Evolutionary conservation across 495 filamentous ascomycete species (phyloP).

Genomic region (Extremus antarcticus): DNA sequence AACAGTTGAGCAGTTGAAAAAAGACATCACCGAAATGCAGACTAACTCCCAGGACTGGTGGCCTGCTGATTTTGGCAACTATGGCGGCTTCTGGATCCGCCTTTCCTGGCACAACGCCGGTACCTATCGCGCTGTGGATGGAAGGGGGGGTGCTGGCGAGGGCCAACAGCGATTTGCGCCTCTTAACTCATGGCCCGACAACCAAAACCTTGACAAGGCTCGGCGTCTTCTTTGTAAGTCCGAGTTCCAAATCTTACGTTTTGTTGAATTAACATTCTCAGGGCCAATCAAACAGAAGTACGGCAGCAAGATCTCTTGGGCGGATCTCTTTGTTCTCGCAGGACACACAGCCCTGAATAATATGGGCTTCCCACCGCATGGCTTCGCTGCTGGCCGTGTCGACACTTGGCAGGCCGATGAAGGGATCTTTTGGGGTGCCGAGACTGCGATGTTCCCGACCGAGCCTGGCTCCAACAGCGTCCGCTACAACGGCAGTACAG

Average conservation of each 20-base stretch:
- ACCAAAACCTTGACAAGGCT: conserved; percentile 62
- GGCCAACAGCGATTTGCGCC: conserved; percentile 64
- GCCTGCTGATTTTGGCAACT: conserved; percentile 65
- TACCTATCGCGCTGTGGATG: conserved; percentile 58
- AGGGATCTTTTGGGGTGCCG: conserved; percentile 59
- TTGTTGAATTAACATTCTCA: too few relatives aligned
- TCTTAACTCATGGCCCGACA: conserved; percentile 68
- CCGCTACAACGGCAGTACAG: too few relatives aligned
- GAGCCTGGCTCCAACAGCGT: conserved; percentile 43
- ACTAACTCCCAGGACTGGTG: conserved; percentile 64
- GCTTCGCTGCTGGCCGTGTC: conserved; percentile 53
- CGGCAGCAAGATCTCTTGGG: conserved; percentile 65
- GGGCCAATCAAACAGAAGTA: conserved; percentile 74
- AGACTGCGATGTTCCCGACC: conserved; percentile 58
- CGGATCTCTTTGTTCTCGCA: conserved; percentile 52
- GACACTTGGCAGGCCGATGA: conserved; percentile 62
- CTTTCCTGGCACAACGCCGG: conserved; percentile 67
- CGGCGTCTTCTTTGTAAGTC: conserved; percentile 60
- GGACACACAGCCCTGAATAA: conserved; percentile 62
- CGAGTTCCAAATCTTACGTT: too few relatives aligned
- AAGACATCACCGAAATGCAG: conserved; percentile 52
- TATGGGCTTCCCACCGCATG: conserved; percentile 61
- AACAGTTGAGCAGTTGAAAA: conserved; percentile 57
- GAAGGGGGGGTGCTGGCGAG: conserved; percentile 56
- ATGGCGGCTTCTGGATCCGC: conserved; percentile 61